Evolutionary conservation across 805 yeast genomes (phyloP), one percentile per base, ranked within the genome.

Genomic region (Wickerhamiella sorbophila): DNA sequence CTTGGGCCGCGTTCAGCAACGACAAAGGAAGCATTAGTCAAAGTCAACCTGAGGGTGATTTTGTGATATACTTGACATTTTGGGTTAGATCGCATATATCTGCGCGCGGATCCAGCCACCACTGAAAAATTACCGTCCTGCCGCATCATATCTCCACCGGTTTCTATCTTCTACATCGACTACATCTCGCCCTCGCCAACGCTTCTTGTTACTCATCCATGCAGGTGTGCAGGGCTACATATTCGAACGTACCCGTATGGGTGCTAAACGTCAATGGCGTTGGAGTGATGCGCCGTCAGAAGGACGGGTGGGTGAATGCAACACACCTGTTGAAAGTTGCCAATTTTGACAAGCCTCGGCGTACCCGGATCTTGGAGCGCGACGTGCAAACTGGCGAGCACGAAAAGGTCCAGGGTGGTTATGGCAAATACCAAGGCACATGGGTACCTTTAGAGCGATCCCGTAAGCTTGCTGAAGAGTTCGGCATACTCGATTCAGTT

Each of bases 231-330:
- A 57, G 59, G 45, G 70, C 70, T 34, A 64, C 64, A 36, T 66
- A 66, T 50, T 65, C 70, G 27, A 64, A 65, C 27, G 67, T 64
- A 34, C 64, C 67, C 17, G 70, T 66, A 17, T 65, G 62, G 53
- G 70, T 66, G 45, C 55, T 77, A 55, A 77, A 76, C 38, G 71
- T 82, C 33, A 66, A 72, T 27, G 83, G 77, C 40, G 79, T 79
- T 29, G 82, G 85, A 20, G 70, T 82, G 41, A 91, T 91, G 97
- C 74, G 97, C 52, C 69, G 97, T 44, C 77, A 83, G 46, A 69
- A 72, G 39, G 98, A 91, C 58, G 82, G 87, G 52, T 91, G 97
- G 97, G 85, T 91, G 45, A 88, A 88, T 61, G 97, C 97, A 10
- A 88, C 97, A 20, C 97, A 88, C 58, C 84, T 88, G 38, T 67